Conservation (phyloP, 2,329 filamentous ascomycete species). For the Xylariales sp. region DNA sequence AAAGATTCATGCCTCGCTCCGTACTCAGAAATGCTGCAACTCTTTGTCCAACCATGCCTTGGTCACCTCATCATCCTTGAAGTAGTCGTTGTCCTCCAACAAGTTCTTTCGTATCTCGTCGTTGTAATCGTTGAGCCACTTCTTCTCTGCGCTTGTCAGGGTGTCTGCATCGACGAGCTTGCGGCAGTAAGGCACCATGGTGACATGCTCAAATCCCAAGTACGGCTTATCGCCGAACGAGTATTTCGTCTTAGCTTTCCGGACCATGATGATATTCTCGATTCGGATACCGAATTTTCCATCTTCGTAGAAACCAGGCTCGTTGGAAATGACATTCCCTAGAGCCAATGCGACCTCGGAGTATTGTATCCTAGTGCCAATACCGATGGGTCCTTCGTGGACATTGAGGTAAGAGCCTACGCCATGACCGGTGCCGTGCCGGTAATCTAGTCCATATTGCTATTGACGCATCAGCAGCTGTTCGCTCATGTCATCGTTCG, state of each 20-base stretch:
- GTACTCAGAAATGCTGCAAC: conserved; percentile 63
- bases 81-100: conserved; percentile 58
- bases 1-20: no score
- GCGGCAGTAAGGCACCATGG: conserved; percentile 90
- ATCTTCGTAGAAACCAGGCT: conserved; percentile 97
- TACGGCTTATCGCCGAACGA: conserved; percentile 92
- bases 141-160: conserved; percentile 68
- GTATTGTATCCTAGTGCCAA: conserved; percentile 87
- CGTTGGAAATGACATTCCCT: conserved; percentile 95
- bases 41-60: conserved; percentile 81
- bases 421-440: conserved; percentile 93
- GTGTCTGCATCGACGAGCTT: conserved; percentile 76
- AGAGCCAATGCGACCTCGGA: conserved; percentile 82
- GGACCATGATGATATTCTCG: conserved; percentile 91
- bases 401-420: conserved; percentile 95
- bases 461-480: conserved; percentile 23
- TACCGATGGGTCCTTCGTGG: conserved; percentile 94
- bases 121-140: conserved; percentile 87
- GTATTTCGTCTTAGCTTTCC: conserved; percentile 79
- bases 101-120: conserved; percentile 78
- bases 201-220: conserved; percentile 93
- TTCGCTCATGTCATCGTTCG: no score
- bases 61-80: conserved; percentile 67
- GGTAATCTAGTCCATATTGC: conserved; percentile 82
- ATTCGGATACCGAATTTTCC: conserved; percentile 92